phyloP scores from a whole-genome alignment of 495 filamentous ascomycete genomes.

The Xanthoparmelia taractica region DNA sequence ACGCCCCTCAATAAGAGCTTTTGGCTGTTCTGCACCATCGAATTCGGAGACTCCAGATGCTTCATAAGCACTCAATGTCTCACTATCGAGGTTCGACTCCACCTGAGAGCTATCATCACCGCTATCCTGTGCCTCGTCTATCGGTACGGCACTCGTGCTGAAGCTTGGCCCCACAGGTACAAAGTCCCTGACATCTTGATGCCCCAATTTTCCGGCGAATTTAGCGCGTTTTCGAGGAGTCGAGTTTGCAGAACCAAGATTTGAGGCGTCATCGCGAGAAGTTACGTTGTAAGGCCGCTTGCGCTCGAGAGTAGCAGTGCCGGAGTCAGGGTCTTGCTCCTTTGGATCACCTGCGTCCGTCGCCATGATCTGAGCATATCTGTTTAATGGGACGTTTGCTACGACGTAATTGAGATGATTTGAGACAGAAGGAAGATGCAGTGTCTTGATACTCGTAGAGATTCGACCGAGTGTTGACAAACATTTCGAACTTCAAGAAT shows the following conservation, averaged over 20 bases:
- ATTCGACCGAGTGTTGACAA: not conserved
- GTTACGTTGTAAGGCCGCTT: slow-evolving; percentile 15
- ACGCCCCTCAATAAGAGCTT: slow-evolving; percentile 78
- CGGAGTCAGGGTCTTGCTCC: slow-evolving; percentile 13
- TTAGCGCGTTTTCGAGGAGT: slow-evolving; percentile 19
- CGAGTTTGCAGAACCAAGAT: slow-evolving; percentile 5
- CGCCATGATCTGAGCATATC: slow-evolving; percentile 6
- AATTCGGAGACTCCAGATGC: not conserved
- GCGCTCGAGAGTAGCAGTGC: slow-evolving; percentile 7
- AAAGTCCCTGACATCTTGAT: slow-evolving; percentile 14
- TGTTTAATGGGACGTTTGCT: not conserved
- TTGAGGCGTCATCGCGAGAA: not conserved
- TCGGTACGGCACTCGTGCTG: slow-evolving; percentile 7
- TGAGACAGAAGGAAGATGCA: not conserved
- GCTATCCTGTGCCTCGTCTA: not conserved
- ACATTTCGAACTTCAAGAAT: not conserved
- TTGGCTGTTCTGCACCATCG: not conserved
- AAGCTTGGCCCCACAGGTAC: slow-evolving; percentile 15
- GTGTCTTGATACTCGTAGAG: not conserved
- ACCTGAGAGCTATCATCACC: not conserved
- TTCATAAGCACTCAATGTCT: not conserved
- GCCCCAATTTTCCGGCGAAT: not conserved
- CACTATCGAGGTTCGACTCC: not conserved
- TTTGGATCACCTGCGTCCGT: not conserved
- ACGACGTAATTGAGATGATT: not conserved